phyloP scores from a whole-genome alignment of 495 filamentous ascomycete genomes.

The Tuber calosporum region DNA sequence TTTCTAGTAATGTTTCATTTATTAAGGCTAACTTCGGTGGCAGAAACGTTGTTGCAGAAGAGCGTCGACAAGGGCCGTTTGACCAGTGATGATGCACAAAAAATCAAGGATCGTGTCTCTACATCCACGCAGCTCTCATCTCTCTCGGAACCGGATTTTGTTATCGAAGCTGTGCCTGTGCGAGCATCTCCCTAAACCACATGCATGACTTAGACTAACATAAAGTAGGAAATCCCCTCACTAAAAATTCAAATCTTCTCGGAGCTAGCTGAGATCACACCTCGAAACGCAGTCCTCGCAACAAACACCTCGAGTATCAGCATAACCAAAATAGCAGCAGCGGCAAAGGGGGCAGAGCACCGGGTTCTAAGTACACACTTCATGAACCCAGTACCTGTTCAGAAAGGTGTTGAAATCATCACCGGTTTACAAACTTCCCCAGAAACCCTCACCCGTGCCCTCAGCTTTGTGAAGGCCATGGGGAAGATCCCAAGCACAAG shows the following conservation, averaged over 20 bases:
- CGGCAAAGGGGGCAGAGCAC: conserved; percentile 68
- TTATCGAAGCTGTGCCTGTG: conserved; percentile 87
- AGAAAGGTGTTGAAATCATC: conserved; percentile 98
- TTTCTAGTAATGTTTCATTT: conserved; percentile 5
- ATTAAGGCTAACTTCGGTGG: conserved; percentile 1
- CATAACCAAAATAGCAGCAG: conserved; percentile 89
- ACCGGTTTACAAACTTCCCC: conserved; percentile 81
- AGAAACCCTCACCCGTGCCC: conserved; percentile 71
- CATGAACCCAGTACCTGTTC: conserved; percentile 97
- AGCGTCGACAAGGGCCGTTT: conserved; percentile 79
- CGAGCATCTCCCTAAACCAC: background rate
- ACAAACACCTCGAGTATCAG: conserved; percentile 98
- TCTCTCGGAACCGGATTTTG: conserved; percentile 82
- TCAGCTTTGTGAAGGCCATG: conserved; percentile 82
- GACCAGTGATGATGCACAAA: conserved; percentile 67
- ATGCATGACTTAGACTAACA: background rate
- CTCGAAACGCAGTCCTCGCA: conserved; percentile 81
- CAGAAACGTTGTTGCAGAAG: conserved; percentile 87
- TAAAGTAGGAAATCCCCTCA: conserved; percentile 60
- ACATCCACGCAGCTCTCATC: conserved; percentile 68
- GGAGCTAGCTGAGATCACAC: conserved; percentile 71
- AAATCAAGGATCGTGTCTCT: conserved; percentile 58
- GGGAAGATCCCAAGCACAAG: conserved; percentile 84
- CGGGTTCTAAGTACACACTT: conserved; percentile 95
- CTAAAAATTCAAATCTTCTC: conserved; percentile 86